Base-by-base conservation (phyloP, 306 rosid genomes). In the Dryas alaskensis region DNA sequence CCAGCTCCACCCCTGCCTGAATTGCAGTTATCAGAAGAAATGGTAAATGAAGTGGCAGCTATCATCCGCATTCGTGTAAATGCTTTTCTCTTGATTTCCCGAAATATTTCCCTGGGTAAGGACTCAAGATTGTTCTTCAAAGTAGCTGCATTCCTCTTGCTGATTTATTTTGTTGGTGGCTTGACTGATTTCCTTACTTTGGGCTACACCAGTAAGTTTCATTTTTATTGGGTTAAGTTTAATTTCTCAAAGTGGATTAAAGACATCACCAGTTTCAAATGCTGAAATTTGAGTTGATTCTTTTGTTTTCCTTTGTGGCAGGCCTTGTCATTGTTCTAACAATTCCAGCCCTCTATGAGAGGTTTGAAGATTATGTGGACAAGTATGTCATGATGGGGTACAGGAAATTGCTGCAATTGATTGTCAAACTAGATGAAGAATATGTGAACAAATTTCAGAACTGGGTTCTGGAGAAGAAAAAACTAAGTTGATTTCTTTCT, bases 1-100 rank as follows among this genome's bases (percentile, higher is more conserved):
- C 99, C 98, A 1, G 88, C 99, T 67, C 99, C 97, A 60, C 98
- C 98, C 67, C 89, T 95, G 67, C 99, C 99, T 10, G 81, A 83
- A 50, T 76, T 95, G 85, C 87, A 88, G 74, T 76, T 95, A 11
- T 84, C 98, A 59, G 96, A 95, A 78, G 99, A 92, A 87, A 82
- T 82, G 82, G 95, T 85, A 45, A 85, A 89, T 14, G 93, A 84
- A 83, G 82, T 78, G 14, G 89, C 89, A 27, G 25, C 84, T 78
- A 84, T 90, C 76, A 63, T 92, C 65, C 84, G 89, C 47, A 70
- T 63, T 68, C 82, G 42, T 73, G 84, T 90, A 31, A 95, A 95
- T 67, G 67, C 72, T 61, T 67, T 92, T 66, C 87, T 95, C 54
- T 82, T 88, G 58, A 96, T 82, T 80, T 88, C 91, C 71, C 97